A percentile compares a stretch with the other conserved stretches of the same genome.
Evolutionary conservation across 2,329 filamentous ascomycete genomes (phyloP).

Genomic region (Endoconidiophora polonica): DNA sequence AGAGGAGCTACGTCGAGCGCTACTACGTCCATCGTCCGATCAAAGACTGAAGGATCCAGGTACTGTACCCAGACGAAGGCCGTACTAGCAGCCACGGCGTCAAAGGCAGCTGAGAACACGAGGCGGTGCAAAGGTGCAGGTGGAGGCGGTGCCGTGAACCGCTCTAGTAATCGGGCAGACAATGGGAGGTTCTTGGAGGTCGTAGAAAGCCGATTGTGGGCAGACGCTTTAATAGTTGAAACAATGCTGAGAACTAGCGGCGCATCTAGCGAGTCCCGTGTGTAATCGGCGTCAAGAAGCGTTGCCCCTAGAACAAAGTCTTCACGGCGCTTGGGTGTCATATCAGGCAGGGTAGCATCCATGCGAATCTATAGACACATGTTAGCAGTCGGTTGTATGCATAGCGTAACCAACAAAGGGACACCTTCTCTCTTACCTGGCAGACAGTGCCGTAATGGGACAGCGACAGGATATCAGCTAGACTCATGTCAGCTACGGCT

Average conservation of each 20-base stretch:
- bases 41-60: slow-evolving; percentile 58
- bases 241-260: neutral
- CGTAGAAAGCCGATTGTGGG: neutral
- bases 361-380: slow-evolving; percentile 27
- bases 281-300: slow-evolving; percentile 29
- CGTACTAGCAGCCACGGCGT: slow-evolving; percentile 36
- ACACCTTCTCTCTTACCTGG: slow-evolving; percentile 17
- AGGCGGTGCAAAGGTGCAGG: slow-evolving; percentile 12
- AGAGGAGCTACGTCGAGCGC: slow-evolving; percentile 72
- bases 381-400: slow-evolving; percentile 10
- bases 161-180: slow-evolving; percentile 16
- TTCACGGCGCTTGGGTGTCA: slow-evolving; percentile 30
- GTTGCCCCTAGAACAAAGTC: slow-evolving; percentile 33
- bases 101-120: slow-evolving; percentile 32
- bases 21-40: slow-evolving; percentile 50
- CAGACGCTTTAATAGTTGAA: slow-evolving; percentile 3
- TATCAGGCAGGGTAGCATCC: slow-evolving; percentile 46
- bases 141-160: neutral
- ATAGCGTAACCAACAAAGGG: neutral
- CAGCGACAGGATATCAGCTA: slow-evolving; percentile 43
- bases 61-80: slow-evolving; percentile 4
- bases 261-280: slow-evolving; percentile 5
- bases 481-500: slow-evolving; percentile 45
- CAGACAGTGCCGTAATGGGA: slow-evolving; percentile 28
- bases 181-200: slow-evolving; percentile 14